These are phyloP conservation scores for Clitocybe nebularis DNA, from an alignment of 1,284 basidiomycete genomes.

Conservation along the genomic window DNA sequence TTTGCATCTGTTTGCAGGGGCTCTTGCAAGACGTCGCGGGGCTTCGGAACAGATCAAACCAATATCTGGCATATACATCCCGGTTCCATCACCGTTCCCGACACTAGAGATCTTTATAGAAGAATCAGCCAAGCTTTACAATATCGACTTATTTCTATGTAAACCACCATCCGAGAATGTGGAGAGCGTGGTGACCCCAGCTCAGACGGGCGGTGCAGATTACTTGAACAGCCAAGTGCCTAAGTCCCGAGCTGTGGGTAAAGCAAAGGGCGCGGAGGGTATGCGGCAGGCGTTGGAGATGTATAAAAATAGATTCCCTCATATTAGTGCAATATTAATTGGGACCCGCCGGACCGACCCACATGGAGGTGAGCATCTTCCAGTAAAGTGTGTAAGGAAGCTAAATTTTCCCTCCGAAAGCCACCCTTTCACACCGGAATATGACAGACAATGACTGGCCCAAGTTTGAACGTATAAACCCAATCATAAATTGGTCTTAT, in stretches of 20 bases:
- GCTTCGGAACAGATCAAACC: conserved; percentile 35
- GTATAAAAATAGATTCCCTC: conserved; percentile 67
- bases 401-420: conserved; percentile 31
- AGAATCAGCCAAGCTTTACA: conserved; percentile 62
- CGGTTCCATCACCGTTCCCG: conserved; percentile 84
- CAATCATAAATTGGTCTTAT: conserved; percentile 95
- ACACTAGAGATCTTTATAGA: conserved; percentile 84
- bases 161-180: conserved; percentile 37
- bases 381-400: not conserved
- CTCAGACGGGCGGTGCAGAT: conserved; percentile 12
- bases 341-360: conserved; percentile 89
- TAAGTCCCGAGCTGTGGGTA: conserved; percentile 35
- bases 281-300: conserved; percentile 81
- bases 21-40: conserved; percentile 45
- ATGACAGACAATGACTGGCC: conserved; percentile 91
- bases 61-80: conserved; percentile 85
- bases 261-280: conserved; percentile 61
- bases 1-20: conserved; percentile 83
- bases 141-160: conserved; percentile 74
- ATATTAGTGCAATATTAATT: conserved; percentile 80
- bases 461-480: conserved; percentile 86
- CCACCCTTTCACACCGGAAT: conserved; percentile 65
- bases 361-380: conserved; percentile 72
- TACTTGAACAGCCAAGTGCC: conserved; percentile 16
- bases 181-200: conserved; percentile 40